phyloP scores from a whole-genome alignment of 768 basidiomycete species.

The Kwoniella heveanensis region DNA sequence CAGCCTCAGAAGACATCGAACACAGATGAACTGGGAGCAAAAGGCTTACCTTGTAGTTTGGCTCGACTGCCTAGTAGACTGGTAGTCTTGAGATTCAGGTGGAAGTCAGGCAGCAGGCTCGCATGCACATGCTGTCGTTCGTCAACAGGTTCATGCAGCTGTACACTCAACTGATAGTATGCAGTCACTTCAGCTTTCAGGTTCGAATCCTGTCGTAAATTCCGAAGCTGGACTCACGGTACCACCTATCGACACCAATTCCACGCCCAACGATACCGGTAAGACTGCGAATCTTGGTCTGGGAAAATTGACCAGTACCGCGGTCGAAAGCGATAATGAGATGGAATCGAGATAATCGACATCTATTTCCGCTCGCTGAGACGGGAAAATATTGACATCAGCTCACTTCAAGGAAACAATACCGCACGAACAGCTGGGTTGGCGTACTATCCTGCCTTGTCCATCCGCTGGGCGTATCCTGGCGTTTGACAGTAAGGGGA shows the following conservation, averaged over 20 bases:
- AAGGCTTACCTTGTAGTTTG: slow-evolving; percentile 69
- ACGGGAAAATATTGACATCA: background rate
- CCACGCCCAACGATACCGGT: slow-evolving; percentile 72
- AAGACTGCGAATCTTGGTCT: slow-evolving; percentile 59
- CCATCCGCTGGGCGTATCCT: slow-evolving; percentile 61
- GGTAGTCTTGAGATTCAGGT: slow-evolving; percentile 79
- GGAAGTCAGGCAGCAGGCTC: slow-evolving; percentile 80
- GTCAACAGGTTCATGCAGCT: slow-evolving; percentile 56
- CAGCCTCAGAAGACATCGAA: background rate
- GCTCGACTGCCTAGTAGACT: slow-evolving; percentile 94
- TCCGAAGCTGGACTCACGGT: slow-evolving; percentile 58
- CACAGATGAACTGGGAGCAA: background rate
- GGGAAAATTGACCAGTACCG: slow-evolving; percentile 59
- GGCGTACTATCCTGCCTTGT: slow-evolving; percentile 55
- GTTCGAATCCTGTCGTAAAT: background rate
- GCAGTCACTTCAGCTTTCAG: background rate
- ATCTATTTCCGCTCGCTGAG: slow-evolving; percentile 77
- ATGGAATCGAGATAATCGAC: slow-evolving; percentile 79
- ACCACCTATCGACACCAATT: slow-evolving; percentile 83
- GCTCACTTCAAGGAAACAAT: background rate
- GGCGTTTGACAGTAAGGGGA: slow-evolving; percentile 75
- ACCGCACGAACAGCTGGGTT: background rate
- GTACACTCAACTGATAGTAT: slow-evolving; percentile 42
- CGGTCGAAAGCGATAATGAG: slow-evolving; percentile 63
- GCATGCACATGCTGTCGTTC: slow-evolving; percentile 66